Percentiles rank a stretch among this genome's conserved stretches.
Conservation (phyloP, 139 green algal genomes). For the Volvox africanus region DNA sequence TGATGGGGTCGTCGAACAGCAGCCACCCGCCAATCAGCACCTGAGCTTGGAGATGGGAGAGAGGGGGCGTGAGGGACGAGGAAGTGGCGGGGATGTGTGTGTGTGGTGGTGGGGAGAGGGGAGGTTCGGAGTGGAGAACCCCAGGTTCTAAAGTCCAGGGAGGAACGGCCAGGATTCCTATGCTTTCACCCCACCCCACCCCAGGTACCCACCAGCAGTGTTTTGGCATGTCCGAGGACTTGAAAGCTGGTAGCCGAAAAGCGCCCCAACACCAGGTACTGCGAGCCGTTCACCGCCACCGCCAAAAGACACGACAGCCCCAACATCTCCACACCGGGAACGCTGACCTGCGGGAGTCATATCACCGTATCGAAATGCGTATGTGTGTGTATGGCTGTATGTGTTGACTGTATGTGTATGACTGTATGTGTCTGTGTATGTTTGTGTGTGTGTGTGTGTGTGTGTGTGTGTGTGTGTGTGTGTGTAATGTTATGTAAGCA, state of each 20-base stretch:
- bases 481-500: too few relatives aligned
- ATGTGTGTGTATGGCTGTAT: too few relatives aligned
- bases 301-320: constrained; percentile 79
- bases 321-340: constrained; percentile 68
- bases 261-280: constrained; percentile 67
- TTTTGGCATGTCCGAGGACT: constrained; percentile 58
- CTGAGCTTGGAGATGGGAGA: not conserved
- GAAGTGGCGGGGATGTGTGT: not conserved
- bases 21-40: constrained; percentile 52
- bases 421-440: too few relatives aligned
- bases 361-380: too few relatives aligned
- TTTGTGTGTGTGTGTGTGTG: too few relatives aligned
- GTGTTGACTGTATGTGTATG: not conserved
- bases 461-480: too few relatives aligned
- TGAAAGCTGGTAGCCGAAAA: constrained; percentile 95
- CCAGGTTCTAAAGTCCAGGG: too few relatives aligned
- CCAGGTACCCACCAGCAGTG: constrained; percentile 35
- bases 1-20: constrained; percentile 52
- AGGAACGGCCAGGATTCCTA: too few relatives aligned
- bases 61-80: not conserved
- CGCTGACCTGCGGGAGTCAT: constrained; percentile 43
- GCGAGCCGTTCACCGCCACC: constrained; percentile 85
- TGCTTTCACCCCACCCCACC: too few relatives aligned
- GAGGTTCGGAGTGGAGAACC: too few relatives aligned
- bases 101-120: not conserved